These are phyloP conservation scores for Boletus sp. DNA, from an alignment of 768 basidiomycete species.

Conservation along the genomic window DNA sequence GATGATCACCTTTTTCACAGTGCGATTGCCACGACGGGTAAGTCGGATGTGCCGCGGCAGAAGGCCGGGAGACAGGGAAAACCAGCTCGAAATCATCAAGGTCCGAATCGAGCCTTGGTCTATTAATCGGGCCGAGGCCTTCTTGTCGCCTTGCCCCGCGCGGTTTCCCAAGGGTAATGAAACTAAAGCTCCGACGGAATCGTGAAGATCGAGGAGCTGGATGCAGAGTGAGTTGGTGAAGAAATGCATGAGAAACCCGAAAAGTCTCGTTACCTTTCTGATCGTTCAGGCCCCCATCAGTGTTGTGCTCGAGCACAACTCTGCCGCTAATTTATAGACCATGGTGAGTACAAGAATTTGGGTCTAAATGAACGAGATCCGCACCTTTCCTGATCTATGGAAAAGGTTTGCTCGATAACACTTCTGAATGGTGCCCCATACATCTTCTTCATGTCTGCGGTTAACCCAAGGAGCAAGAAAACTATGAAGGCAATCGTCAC, in stretches of 20 bases:
- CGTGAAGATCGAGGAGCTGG: not conserved
- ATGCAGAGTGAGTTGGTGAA: not conserved
- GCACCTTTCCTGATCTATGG: not conserved
- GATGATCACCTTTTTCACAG: not conserved
- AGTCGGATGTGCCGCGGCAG: not conserved
- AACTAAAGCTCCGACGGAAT: not conserved
- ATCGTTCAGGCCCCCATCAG: not conserved
- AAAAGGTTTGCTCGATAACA: not conserved
- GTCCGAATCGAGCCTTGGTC: not conserved
- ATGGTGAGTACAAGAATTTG: not conserved
- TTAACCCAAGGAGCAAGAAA: conserved; percentile 19
- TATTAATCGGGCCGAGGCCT: not conserved
- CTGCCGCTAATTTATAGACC: not conserved
- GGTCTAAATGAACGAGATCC: not conserved
- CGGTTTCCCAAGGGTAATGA: not conserved
- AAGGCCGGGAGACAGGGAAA: not conserved
- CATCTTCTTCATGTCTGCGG: conserved; percentile 14
- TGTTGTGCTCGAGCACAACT: not conserved
- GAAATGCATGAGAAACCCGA: not conserved
- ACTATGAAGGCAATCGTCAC: conserved; percentile 11
- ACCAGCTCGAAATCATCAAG: not conserved
- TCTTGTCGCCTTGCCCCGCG: not conserved
- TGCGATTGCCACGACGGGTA: not conserved
- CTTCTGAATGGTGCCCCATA: conserved; percentile 6
- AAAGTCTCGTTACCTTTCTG: not conserved